These are phyloP conservation scores for Cryptococcus jaspeensis DNA, from an alignment of 1,284 basidiomycete genomes.

Conservation along the genomic window DNA sequence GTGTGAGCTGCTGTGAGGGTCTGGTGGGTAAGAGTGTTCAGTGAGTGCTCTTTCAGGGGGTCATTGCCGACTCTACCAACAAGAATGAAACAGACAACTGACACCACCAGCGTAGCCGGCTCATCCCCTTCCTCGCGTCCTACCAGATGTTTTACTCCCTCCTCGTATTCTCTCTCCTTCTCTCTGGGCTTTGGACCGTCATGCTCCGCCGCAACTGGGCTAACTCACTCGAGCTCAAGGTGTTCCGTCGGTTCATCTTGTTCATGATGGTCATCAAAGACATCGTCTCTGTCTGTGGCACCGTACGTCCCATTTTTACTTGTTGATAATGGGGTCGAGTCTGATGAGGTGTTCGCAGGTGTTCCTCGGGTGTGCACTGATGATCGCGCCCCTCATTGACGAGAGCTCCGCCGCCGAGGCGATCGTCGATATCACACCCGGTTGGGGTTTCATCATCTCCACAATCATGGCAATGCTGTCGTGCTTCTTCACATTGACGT, in stretches of 20 bases:
- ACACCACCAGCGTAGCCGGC: not conserved
- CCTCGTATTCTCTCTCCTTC: conserved; percentile 1
- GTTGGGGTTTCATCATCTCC: conserved; percentile 8
- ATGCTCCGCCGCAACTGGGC: not conserved
- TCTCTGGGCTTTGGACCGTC: not conserved
- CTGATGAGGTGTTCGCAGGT: not conserved
- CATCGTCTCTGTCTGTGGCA: not conserved
- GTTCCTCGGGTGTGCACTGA: not conserved
- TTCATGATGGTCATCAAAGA: conserved; percentile 8
- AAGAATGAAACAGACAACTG: no score
- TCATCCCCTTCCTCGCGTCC: conserved; percentile 10
- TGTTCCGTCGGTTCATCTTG: conserved; percentile 2
- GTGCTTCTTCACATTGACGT: conserved; percentile 5
- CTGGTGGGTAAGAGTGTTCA: not conserved
- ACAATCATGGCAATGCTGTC: not conserved
- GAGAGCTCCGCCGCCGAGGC: not conserved
- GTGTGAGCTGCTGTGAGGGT: not conserved
- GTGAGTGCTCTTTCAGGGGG: not conserved
- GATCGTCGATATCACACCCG: conserved; percentile 6
- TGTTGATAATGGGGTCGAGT: not conserved
- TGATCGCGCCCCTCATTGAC: conserved; percentile 9
- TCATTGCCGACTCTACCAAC: no score
- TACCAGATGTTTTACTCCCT: conserved; percentile 13
- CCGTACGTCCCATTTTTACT: not conserved
- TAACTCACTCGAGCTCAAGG: not conserved